Evolutionary conservation across 2,329 filamentous ascomycete species (phyloP).

Genomic region (Plectosphaerella sp.): DNA sequence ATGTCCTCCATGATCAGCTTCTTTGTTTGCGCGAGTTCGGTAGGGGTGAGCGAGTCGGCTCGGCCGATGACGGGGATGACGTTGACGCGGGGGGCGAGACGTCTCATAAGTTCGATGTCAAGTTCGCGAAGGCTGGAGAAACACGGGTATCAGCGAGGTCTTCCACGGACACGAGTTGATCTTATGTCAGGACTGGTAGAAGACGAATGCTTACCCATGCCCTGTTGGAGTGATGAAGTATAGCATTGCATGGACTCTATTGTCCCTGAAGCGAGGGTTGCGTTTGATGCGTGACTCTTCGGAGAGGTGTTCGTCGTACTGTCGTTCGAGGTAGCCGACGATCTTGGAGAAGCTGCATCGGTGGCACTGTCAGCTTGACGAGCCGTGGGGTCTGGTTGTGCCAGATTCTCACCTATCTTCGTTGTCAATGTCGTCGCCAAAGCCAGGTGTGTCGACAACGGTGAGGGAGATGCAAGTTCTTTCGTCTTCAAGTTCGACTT

Average conservation of each 20-base stretch:
- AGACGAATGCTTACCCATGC: conserved; percentile 62
- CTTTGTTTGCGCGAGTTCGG: conserved; percentile 97
- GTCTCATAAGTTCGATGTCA: conserved; percentile 99
- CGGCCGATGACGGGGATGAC: conserved; percentile 99
- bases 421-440: conserved; percentile 98
- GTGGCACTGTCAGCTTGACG: no score
- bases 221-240: conserved; percentile 99
- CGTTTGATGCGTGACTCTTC: conserved; percentile 99
- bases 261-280: conserved; percentile 99
- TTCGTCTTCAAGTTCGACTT: conserved; percentile 95
- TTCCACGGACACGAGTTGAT: background rate
- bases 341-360: conserved; percentile 84
- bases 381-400: no score
- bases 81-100: conserved; percentile 94
- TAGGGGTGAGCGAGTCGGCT: conserved; percentile 92
- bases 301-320: conserved; percentile 98
- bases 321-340: conserved; percentile 94
- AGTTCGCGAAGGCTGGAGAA: conserved; percentile 81
- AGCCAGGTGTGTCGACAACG: conserved; percentile 97
- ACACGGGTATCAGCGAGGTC: conserved; percentile 11
- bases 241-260: conserved; percentile 94
- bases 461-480: conserved; percentile 97
- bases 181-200: no score
- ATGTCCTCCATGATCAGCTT: conserved; percentile 99
- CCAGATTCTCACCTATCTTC: conserved; percentile 73